Evolutionary conservation across 768 basidiomycete species (phyloP), one percentile per base, ranked within the genome.

Genomic region (Clitopilus passeckerianus): DNA sequence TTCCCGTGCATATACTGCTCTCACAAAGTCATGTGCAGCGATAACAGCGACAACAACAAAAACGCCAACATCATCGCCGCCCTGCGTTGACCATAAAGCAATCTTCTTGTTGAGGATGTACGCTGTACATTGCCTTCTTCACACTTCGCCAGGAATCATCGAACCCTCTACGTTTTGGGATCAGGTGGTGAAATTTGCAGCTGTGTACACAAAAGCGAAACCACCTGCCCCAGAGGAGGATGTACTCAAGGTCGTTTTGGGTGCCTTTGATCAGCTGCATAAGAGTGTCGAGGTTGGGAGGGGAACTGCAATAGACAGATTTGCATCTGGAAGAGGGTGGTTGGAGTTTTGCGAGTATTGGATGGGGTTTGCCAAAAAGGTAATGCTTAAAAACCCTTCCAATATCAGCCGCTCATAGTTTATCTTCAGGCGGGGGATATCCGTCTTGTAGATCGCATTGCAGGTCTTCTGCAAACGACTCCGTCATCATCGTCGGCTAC

Each of bases 291-390:
- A 80, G 64, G 62, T 66, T 16, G 67, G 76, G 61, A 56, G 3
- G 54, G 15, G 10, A 8, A 10, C 59, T 30, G 79, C 76, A 62
- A 62, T 55, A n/a, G 67, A 59, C 1, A 61, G 34, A 0, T 86
- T 87, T 61, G 62, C 83, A 58, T 69, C 70, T 15, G 84, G 84
- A 2, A 77, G 72, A 53, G 75, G 78, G 0, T 93, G 89, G 65
- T 61, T 83, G 14, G 74, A 75, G 7, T 82, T 89, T 68, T 91
- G 89, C 67, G 89, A 92, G 62, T 84, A 82, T 57, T 91, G 91
- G 85, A 79, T 84, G 63, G 74, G 72, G 18, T 82, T 91, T 62
- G 89, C 90, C 0, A 83, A 82, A 65, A 78, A 77, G 74, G 91
- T 88, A 53, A 59, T 78, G 70, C 43, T 22, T 57, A 5, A 30